Evolutionary conservation across 169 alveolate species (phyloP), one percentile per base, ranked within the genome.

Genomic region (Plasmodium berghei): DNA sequence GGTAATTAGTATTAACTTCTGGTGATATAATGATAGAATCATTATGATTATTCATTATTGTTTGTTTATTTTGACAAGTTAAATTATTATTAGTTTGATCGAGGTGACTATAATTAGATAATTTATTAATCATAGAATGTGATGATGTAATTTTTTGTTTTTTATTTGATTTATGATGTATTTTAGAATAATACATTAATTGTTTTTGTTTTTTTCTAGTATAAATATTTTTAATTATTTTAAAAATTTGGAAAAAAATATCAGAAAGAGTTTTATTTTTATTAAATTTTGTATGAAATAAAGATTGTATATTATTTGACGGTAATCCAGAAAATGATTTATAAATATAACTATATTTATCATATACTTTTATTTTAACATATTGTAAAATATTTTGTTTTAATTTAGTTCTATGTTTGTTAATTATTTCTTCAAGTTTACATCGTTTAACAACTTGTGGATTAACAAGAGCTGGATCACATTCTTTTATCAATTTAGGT

Each of bases 401-500:
- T 26, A 95, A 67, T 70, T 87, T 92, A 14, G 67, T 70, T 48
- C 97, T 88, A 22, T 89, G 58, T 22, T 72, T 90, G 66, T 86
- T 59, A 45, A 95, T 73, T 20, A 92, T 91, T 34, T 87, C 93
- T 87, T 95, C 96, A 56, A 87, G 52, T 58, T 80, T 83, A 56
- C 95, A 94, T 22, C 96, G 87, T 14, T 80, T 52, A 0, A 95
- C 94, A 66, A 95, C 90, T 59, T 94, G 95, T 20, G 94, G 94
- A 54, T 95, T 93, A 45, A 93, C 96, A 24, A 88, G 92, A 45
- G 93, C 92, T 5, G 96, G 96, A 73, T 94, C 94, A 20, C 96
- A 93, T 69, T 95, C 96, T 20, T 95, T 93, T 6, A 95, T 96
- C 22, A 97, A 92, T 45, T 95, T 96, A 0, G 92, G 93, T 28